These are phyloP conservation scores for Aspergillus pseudonomiae DNA, from an alignment of 2,329 filamentous ascomycete species.

Conservation along the genomic window DNA sequence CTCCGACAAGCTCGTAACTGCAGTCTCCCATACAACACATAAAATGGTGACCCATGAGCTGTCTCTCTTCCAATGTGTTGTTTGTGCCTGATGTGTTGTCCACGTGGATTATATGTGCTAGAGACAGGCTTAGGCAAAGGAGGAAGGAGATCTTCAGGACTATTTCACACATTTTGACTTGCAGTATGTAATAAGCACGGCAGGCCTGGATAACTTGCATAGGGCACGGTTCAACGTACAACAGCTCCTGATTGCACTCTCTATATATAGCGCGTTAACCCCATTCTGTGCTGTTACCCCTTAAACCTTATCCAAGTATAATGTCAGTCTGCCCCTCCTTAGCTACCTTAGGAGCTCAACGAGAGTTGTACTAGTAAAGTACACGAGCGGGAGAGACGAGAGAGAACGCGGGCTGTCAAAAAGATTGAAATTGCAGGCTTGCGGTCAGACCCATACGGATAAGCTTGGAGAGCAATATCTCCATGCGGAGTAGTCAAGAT, in stretches of 20 bases:
- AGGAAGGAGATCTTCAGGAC: not conserved
- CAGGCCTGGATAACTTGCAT: too few relatives aligned
- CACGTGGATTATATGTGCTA: not conserved
- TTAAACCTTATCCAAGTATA: not conserved
- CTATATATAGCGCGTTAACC: not conserved
- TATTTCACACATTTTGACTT: not conserved
- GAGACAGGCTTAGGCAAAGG: not conserved
- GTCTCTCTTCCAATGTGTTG: not conserved
- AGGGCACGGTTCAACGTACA: not conserved
- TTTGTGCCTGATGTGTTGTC: not conserved
- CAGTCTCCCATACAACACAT: not conserved
- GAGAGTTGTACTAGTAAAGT: not conserved
- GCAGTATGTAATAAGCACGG: not conserved
- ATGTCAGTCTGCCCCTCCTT: not conserved
- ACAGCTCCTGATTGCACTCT: not conserved
- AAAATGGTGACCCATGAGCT: not conserved
- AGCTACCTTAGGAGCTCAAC: not conserved
- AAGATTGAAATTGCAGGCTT: not conserved
- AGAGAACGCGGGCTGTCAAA: not conserved
- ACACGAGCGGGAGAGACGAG: not conserved
- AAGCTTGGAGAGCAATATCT: not conserved
- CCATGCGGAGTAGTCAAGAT: not conserved
- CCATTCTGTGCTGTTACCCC: not conserved
- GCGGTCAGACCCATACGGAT: not conserved
- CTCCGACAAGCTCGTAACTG: not conserved